Conservation (phyloP, 2,329 filamentous ascomycete genomes). For the Microdochium nivale region DNA sequence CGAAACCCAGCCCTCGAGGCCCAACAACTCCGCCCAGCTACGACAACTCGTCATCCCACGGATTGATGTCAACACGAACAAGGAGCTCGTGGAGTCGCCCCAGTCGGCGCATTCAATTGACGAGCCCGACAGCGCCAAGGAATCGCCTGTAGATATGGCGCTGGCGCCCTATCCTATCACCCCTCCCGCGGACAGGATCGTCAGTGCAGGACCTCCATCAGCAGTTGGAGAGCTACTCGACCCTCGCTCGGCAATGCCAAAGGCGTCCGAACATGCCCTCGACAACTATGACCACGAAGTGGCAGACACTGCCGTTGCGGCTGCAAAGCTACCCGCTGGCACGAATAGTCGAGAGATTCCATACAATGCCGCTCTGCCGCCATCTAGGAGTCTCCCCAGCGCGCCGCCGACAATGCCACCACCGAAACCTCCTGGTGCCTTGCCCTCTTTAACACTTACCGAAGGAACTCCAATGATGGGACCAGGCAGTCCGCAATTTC, state of each 20-base stretch:
- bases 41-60: slow-evolving; percentile 11
- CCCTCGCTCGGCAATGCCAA: slow-evolving; percentile 51
- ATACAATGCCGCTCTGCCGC: slow-evolving; percentile 42
- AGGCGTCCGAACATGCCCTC: slow-evolving; percentile 48
- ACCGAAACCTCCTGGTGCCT: slow-evolving; percentile 35
- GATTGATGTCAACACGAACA: slow-evolving; percentile 16
- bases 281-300: slow-evolving; percentile 48
- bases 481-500: slow-evolving; percentile 40
- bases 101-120: slow-evolving; percentile 30
- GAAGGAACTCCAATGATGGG: slow-evolving; percentile 35
- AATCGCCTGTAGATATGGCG: slow-evolving; percentile 50
- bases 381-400: slow-evolving; percentile 46
- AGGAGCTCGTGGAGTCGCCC: slow-evolving; percentile 37
- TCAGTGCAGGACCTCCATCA: slow-evolving; percentile 25
- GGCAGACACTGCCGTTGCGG: slow-evolving; percentile 37
- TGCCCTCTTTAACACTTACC: slow-evolving; percentile 29
- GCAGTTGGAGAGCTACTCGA: slow-evolving; percentile 43
- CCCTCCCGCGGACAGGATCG: slow-evolving; percentile 45
- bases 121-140: slow-evolving; percentile 32
- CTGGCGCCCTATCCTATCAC: slow-evolving; percentile 58
- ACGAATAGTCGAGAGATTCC: slow-evolving; percentile 38
- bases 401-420: slow-evolving; percentile 43
- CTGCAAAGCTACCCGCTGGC: slow-evolving; percentile 35
- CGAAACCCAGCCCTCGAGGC: slow-evolving; percentile 8
- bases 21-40: slow-evolving; percentile 3